Evolutionary conservation across 495 filamentous ascomycete genomes (phyloP), one percentile per base, ranked within the genome.

Genomic region (Trichocladium uniseriatum): DNA sequence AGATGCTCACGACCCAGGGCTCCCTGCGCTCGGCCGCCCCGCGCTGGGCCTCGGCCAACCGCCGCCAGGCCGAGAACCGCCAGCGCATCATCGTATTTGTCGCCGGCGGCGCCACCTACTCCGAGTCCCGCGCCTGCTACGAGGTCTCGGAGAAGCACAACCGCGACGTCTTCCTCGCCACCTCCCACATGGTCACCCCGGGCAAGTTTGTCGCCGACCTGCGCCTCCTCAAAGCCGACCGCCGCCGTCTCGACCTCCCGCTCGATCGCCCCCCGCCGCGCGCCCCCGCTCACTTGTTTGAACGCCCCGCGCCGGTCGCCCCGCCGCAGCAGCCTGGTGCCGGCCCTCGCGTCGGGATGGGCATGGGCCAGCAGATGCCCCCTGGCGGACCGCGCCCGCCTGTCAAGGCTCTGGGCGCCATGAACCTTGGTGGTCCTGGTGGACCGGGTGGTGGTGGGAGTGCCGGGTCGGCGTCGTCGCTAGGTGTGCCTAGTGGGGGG

Each of bases 61-160:
- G 81, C 21, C 76, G 83, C 14, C 78, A 79, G 9, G 78, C 83
- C 16, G 90, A 95, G 57, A 88, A 86, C 44, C 79, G 82, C 38
- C 92, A 98, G 66, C 83, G 92, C 36, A 79, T 97, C 38, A 85
- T 98, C 50, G 83, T 97, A 39, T 96, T 96, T 64, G 84, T 97
- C 80, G 91, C 92, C 16, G 92, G 94, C 31, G 92, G 92, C 35
- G 94, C 94, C 6, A 98, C 90, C 3, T 92, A 90, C 63, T 84
- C 85, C 1, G 92, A 98, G 68, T 71, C 85, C 6, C 80, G 94
- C 43, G 75, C 83, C 16, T 97, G 92, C 68, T 96, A 97, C 57
- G 90, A 98, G 53, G 63, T 91, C 38, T 83, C 86, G 8, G 75
- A 83, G 49, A 57, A 76, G 40, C 78, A 74, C 51, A 78, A 75